These are phyloP conservation scores for Carex littledalei DNA, from an alignment of 176 grass and related monocot genomes.

Conservation along the genomic window DNA sequence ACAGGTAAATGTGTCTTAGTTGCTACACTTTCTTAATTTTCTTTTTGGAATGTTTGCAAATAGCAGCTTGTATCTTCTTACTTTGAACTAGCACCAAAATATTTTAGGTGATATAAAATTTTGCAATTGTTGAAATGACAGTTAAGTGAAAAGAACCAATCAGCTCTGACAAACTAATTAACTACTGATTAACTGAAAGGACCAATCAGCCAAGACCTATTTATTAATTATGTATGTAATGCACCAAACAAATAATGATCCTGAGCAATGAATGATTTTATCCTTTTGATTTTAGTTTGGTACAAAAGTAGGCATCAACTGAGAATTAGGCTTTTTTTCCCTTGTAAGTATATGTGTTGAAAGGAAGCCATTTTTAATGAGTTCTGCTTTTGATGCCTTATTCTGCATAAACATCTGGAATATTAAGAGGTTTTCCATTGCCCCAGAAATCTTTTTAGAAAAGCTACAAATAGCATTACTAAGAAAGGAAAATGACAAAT, in stretches of 20 bases:
- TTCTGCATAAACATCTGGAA: not conserved
- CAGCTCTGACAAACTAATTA: not conserved
- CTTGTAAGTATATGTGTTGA: not conserved
- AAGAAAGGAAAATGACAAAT: not conserved
- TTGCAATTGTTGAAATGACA: not conserved
- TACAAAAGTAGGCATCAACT: not conserved
- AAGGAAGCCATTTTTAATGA: not conserved
- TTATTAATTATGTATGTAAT: not conserved
- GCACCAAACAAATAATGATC: not conserved
- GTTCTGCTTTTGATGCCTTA: not conserved
- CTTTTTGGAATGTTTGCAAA: not conserved
- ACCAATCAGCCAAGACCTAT: not conserved
- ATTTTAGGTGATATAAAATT: not conserved
- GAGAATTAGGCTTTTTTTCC: not conserved
- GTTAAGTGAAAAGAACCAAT: not conserved
- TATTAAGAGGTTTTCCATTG: not conserved
- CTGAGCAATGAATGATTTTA: not conserved
- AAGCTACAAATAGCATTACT: not conserved
- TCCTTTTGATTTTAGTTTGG: not conserved
- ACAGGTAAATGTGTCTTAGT: constrained; percentile 51
- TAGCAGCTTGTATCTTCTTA: not conserved
- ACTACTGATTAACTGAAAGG: not conserved
- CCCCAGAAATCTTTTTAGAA: not conserved
- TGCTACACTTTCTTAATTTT: not conserved
- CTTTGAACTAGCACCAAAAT: not conserved